These are phyloP conservation scores for Dendrocalamus latiflorus DNA, from an alignment of 202 grass and related monocot species.

Conservation along the genomic window DNA sequence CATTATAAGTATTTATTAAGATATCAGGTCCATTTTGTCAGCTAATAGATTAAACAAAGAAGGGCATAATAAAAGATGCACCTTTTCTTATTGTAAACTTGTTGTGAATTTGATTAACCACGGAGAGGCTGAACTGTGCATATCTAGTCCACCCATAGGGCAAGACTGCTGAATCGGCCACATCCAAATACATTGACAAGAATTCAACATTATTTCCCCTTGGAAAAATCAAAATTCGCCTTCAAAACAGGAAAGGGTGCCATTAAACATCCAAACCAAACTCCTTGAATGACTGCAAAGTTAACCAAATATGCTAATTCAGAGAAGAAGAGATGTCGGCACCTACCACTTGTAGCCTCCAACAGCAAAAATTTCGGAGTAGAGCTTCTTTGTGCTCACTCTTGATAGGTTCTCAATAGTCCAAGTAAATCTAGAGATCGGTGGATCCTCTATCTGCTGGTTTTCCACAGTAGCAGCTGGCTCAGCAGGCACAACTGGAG, in stretches of 20 bases:
- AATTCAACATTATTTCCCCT: conserved; percentile 97
- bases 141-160: conserved; percentile 99
- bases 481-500: conserved; percentile 62
- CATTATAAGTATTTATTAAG: neutral
- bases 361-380: conserved; percentile 83
- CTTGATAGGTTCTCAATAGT: conserved; percentile 88
- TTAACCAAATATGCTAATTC: neutral
- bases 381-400: conserved; percentile 82
- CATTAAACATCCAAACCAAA: conserved; percentile 2
- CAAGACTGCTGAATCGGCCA: conserved; percentile 75
- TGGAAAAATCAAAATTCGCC: conserved; percentile 95
- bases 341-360: conserved; percentile 92
- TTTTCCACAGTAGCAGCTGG: conserved; percentile 69
- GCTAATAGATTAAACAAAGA: conserved; percentile 19
- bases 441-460: conserved; percentile 74
- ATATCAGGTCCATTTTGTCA: neutral
- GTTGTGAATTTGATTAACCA: conserved; percentile 86
- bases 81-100: conserved; percentile 98
- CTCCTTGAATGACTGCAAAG: neutral
- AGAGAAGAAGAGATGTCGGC: conserved; percentile 1
- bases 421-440: conserved; percentile 92
- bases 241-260: conserved; percentile 28
- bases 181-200: conserved; percentile 98
- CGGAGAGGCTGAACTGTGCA: conserved; percentile 86
- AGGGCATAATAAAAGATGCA: conserved; percentile 14